Evolutionary conservation across 495 filamentous ascomycete genomes (phyloP).

Genomic region (Choiromyces venosus): DNA sequence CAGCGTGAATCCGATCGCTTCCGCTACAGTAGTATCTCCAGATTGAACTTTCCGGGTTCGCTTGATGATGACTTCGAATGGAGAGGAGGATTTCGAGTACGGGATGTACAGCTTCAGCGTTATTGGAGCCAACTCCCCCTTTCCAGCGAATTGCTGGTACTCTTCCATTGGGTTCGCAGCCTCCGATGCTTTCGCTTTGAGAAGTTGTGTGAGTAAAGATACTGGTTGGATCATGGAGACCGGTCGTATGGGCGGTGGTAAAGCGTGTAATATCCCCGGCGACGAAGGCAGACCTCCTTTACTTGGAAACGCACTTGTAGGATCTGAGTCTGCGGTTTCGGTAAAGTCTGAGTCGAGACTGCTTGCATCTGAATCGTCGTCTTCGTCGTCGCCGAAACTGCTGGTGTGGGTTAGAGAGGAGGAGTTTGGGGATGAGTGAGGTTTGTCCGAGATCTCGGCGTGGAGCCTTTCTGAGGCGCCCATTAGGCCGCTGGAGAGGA

Average conservation of each 20-base stretch:
- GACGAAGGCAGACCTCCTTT: conserved; percentile 47
- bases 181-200: conserved; percentile 72
- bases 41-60: conserved; percentile 61
- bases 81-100: conserved; percentile 54
- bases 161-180: conserved; percentile 73
- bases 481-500: conserved; percentile 10
- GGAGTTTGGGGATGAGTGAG: conserved; percentile 24
- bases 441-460: conserved; percentile 13
- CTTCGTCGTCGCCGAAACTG: conserved; percentile 55
- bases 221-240: conserved; percentile 70
- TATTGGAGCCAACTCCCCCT: conserved; percentile 72
- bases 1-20: conserved; percentile 79
- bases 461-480: conserved; percentile 3
- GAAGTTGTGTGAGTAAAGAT: conserved; percentile 50
- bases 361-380: conserved; percentile 54
- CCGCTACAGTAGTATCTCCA: conserved; percentile 72
- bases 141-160: conserved; percentile 75
- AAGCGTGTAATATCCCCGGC: conserved; percentile 58
- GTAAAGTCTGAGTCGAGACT: conserved; percentile 64
- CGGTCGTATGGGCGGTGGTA: conserved; percentile 72
- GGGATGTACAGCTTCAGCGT: conserved; percentile 79
- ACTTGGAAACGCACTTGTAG: neutral
- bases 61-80: conserved; percentile 67
- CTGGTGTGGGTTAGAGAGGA: neutral
- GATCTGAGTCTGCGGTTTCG: conserved; percentile 55